Evolutionary conservation across 805 yeast genomes (phyloP).

Genomic region (Ascoidea tarda): DNA sequence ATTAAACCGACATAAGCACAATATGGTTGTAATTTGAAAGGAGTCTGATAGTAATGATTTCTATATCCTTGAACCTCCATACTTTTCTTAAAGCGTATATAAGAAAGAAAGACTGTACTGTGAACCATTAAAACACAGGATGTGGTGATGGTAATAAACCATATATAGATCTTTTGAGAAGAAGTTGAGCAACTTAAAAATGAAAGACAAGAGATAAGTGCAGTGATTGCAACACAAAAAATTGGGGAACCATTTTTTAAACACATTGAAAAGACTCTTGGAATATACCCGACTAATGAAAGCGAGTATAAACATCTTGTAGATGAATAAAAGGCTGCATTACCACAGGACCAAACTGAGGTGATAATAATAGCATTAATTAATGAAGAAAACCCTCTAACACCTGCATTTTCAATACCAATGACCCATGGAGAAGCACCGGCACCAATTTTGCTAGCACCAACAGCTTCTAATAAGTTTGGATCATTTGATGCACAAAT

Average conservation of each 20-base stretch:
- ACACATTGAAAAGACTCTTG: constrained; percentile 47
- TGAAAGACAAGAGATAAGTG: constrained; percentile 49
- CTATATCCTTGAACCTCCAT: constrained; percentile 35
- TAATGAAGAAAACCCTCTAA: constrained; percentile 55
- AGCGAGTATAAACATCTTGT: constrained; percentile 56
- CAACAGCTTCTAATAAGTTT: constrained; percentile 37
- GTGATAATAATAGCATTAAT: constrained; percentile 68
- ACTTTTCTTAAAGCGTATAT: constrained; percentile 56
- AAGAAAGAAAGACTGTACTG: constrained; percentile 51
- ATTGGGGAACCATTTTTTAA: constrained; percentile 60
- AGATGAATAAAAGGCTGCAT: constrained; percentile 64
- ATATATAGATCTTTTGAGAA: constrained; percentile 42
- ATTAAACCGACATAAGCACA: background rate
- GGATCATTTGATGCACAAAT: constrained; percentile 62
- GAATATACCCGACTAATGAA: constrained; percentile 63
- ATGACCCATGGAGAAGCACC: constrained; percentile 73
- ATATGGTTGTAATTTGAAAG: background rate
- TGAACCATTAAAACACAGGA: constrained; percentile 66
- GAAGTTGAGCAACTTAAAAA: constrained; percentile 38
- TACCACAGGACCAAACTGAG: constrained; percentile 75
- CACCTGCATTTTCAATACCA: constrained; percentile 60
- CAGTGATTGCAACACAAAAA: constrained; percentile 33
- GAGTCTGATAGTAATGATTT: background rate
- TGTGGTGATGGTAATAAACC: constrained; percentile 64
- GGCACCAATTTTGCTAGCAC: constrained; percentile 54